These are phyloP conservation scores for Penicillium fuscoglaucum DNA, from an alignment of 2,329 filamentous ascomycete genomes.

Conservation along the genomic window DNA sequence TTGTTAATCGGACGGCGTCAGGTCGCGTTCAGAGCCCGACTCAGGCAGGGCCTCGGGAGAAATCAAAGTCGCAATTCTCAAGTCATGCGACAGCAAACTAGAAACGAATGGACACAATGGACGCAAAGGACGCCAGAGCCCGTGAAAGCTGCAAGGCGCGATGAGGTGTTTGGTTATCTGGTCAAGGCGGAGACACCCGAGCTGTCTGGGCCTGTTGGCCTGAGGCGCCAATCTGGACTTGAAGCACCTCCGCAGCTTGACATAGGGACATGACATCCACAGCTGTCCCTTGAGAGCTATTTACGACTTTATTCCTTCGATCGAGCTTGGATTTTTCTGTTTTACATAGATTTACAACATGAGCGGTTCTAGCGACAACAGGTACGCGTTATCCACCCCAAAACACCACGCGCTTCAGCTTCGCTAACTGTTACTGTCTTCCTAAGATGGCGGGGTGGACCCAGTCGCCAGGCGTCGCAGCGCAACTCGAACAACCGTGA, in stretches of 20 bases:
- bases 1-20: constrained; percentile 24
- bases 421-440: constrained; percentile 16
- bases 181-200: constrained; percentile 24
- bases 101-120: not conserved
- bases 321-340: not conserved
- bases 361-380: constrained; percentile 41
- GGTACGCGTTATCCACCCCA: constrained; percentile 26
- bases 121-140: constrained; percentile 7
- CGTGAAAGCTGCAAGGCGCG: constrained; percentile 5
- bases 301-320: not conserved
- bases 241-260: constrained; percentile 9
- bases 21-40: constrained; percentile 19
- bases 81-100: constrained; percentile 1
- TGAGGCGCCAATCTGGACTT: constrained; percentile 22
- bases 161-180: constrained; percentile 21
- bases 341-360: constrained; percentile 27
- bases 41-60: not conserved
- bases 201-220: constrained; percentile 9
- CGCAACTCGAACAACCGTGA: constrained; percentile 38
- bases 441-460: constrained; percentile 44
- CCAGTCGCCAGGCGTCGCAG: constrained; percentile 40
- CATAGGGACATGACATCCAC: constrained; percentile 13
- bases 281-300: constrained; percentile 24
- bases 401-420: not conserved
- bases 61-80: not conserved